Base-by-base conservation (phyloP, 2,329 filamentous ascomycete genomes). In the Neofusicoccum ribis region DNA sequence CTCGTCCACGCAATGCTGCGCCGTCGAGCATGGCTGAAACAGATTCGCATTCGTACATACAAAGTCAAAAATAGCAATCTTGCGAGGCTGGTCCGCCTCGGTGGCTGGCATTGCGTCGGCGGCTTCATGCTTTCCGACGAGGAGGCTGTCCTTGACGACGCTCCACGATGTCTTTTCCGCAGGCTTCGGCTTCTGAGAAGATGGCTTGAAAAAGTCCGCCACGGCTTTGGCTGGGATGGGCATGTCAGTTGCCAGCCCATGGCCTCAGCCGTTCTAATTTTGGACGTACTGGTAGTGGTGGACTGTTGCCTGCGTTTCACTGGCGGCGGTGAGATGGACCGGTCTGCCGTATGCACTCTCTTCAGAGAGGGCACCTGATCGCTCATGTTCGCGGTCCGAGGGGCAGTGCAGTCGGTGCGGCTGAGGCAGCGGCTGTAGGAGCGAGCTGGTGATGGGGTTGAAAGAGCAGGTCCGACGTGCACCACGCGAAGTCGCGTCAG, bases 131-230 rank as follows among this genome's bases (percentile, higher is more conserved):
- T 85, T 88, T n/a, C 88, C 93, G 27, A 95, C 85, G 5, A 98
- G 83, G 23, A 97, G 82, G 3, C 89, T 90, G 74, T 82, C 89
- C 75, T 85, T 90, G 78, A 82, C 83, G 76, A 84, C 75, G 8
- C 83, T 77, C 92, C 95, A 98, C 9, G 78, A 81, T 59, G 91
- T 87, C 65, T 86, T 86, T 58, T 93, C 89, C 14, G 91, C 91
- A 37, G 90, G 88, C 75, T 96, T 97, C 76, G 97, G 87, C 75
- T 96, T 97, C 76, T 97, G 87, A 0, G 93, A 97, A 0, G 85
- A 75, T 0, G 93, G 93, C 0, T 89, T 96, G 78, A 98, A 98
- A 81, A 98, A 98, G 63, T 86, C 92, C 20, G 91, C 86, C 1
- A 96, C 87, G 1, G 90, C 87, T 66, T 79, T 87, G 75, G 88